Evolutionary conservation across 148 eudicot genomes (phyloP), one percentile per base, ranked within the genome.

Genomic region (Spergularia bocconei): DNA sequence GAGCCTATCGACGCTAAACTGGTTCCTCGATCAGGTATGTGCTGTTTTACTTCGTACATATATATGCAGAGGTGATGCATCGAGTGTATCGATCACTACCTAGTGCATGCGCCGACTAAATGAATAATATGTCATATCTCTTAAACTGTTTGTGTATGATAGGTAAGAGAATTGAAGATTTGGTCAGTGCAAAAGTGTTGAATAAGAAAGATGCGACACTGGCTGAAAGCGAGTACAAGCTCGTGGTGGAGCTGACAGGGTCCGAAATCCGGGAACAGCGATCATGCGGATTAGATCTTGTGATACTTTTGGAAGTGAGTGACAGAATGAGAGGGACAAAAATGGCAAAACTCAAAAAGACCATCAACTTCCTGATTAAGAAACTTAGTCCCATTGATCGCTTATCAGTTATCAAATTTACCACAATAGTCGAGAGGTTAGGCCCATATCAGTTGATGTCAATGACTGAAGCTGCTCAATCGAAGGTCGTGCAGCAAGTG

Each of bases 321-420:
- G 41, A 23, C 7, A 76, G 73, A 72, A 76, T 76, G 79, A 7
- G 11, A 8, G 29, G 66, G 0, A 23, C 23, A 25, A 68, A 53
- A 7, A 4, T 47, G 21, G 17, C 21, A 6, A 38, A 55, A 3
- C 8, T 76, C 57, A 67, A 76, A 47, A 67, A 6, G 0, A 67
- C 79, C 4, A 44, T 15, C 19, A 57, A 39, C 13, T 76, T 67
- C 21, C 21, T 76, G 23, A 50, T 68, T 9, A 67, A 47, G 25
- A 76, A 76, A 56, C 73, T 76, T 7, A 47, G 72, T 33, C 65
- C 73, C 10, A 39, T 17, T 9, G 73, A 76, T 25, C 72, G 73
- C 25, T 51, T 76, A 8, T 76, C 73, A 10, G 21, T 56, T 15
- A 20, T 67, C 54, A 75, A n/a, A 15, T 66, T 66, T 13, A 4